Conservation (phyloP, 176 grass and related monocot species). For the Bothriochloa decipiens region DNA sequence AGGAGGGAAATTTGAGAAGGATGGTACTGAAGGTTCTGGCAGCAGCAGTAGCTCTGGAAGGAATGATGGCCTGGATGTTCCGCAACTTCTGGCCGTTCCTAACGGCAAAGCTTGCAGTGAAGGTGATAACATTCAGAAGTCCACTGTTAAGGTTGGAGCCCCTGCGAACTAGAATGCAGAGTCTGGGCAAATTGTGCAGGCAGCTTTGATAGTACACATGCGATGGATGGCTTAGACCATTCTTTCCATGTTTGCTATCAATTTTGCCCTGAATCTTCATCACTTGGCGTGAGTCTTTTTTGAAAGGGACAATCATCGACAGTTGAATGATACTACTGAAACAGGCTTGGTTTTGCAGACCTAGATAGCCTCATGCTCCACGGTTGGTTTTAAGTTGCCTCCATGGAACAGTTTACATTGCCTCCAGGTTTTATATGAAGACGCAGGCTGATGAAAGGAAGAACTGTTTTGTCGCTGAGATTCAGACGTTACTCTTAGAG, state of each 20-base stretch:
- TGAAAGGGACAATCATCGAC: neutral
- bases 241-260: neutral
- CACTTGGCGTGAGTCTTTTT: neutral
- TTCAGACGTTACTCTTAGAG: neutral
- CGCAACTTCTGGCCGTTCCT: slow-evolving; percentile 36
- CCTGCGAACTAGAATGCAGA: slow-evolving; percentile 56
- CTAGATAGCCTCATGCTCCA: slow-evolving; percentile 8
- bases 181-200: slow-evolving; percentile 28
- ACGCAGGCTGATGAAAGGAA: neutral
- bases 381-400: slow-evolving; percentile 24
- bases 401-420: neutral
- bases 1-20: slow-evolving; percentile 48
- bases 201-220: slow-evolving; percentile 49
- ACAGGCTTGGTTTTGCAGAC: slow-evolving; percentile 6
- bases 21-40: slow-evolving; percentile 48
- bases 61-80: slow-evolving; percentile 65
- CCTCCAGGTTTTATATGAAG: slow-evolving; percentile 2
- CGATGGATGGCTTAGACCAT: slow-evolving; percentile 20
- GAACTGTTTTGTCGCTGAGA: neutral
- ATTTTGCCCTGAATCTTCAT: slow-evolving; percentile 9
- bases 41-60: slow-evolving; percentile 76
- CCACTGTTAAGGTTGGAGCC: slow-evolving; percentile 39
- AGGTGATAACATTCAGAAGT: slow-evolving; percentile 25
- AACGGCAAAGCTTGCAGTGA: slow-evolving; percentile 38
- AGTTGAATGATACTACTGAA: slow-evolving; percentile 11